Evolutionary conservation across 768 basidiomycete genomes (phyloP).

Genomic region (Mycena haematopus): DNA sequence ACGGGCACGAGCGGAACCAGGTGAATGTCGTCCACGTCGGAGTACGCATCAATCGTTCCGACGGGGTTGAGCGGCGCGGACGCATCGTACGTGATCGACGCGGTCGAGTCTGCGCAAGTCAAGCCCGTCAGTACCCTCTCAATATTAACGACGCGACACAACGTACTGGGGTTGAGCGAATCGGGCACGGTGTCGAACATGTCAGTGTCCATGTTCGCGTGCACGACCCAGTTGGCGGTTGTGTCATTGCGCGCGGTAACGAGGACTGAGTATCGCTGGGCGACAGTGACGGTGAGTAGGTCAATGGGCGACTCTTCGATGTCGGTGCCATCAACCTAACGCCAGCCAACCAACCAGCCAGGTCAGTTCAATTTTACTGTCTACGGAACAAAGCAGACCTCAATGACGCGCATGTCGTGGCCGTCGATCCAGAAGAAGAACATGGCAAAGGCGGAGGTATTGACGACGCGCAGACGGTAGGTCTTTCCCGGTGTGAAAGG

Average conservation of each 20-base stretch:
- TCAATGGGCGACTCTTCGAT: constrained; percentile 76
- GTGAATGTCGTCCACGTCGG: constrained; percentile 67
- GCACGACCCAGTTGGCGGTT: constrained; percentile 84
- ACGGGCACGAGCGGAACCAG: constrained; percentile 67
- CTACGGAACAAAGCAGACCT: constrained; percentile 54
- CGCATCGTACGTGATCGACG: constrained; percentile 78
- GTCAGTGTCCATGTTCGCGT: constrained; percentile 86
- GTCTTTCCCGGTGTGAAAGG: constrained; percentile 88
- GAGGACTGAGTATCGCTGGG: constrained; percentile 92
- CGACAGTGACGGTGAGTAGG: constrained; percentile 76
- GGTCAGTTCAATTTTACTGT: not conserved
- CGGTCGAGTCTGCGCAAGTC: constrained; percentile 68
- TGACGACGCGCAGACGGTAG: constrained; percentile 88
- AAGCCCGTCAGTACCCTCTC: not conserved
- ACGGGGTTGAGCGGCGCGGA: constrained; percentile 53
- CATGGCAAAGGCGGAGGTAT: constrained; percentile 74
- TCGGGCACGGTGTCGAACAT: constrained; percentile 90
- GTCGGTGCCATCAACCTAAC: constrained; percentile 63
- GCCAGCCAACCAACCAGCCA: no score
- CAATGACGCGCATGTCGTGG: constrained; percentile 84
- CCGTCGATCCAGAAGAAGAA: constrained; percentile 93
- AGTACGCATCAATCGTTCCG: constrained; percentile 62
- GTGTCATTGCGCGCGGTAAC: constrained; percentile 91
- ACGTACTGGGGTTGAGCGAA: constrained; percentile 71
- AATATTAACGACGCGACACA: constrained; percentile 34